Evolutionary conservation across 176 grass and related monocot genomes (phyloP).

Genomic region (Rhynchospora tenuis): DNA sequence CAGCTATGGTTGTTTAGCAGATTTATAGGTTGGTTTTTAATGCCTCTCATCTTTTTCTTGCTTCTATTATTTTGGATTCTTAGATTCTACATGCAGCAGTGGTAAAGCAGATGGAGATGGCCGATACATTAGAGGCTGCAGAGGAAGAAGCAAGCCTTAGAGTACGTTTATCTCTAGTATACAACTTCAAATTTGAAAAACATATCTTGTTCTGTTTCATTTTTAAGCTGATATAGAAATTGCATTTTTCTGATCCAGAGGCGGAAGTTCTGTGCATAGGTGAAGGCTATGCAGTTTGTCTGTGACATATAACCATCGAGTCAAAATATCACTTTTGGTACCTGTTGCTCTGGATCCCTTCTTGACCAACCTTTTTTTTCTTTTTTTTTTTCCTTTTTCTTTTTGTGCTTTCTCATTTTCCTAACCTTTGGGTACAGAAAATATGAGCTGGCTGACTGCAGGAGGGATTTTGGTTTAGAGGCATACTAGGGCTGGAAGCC

Average conservation of each 20-base stretch:
- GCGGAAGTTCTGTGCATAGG: slow-evolving; percentile 69
- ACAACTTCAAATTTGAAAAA: neutral
- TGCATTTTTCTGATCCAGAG: slow-evolving; percentile 34
- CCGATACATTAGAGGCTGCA: slow-evolving; percentile 64
- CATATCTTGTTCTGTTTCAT: neutral
- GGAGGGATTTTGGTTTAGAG: slow-evolving; percentile 10
- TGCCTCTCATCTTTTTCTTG: neutral
- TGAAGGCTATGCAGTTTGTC: neutral
- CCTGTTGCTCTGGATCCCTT: neutral
- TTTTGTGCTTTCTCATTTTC: slow-evolving; percentile 2
- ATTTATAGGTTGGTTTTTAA: neutral
- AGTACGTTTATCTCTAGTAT: slow-evolving; percentile 27
- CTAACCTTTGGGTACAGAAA: slow-evolving; percentile 4
- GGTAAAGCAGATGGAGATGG: slow-evolving; percentile 50
- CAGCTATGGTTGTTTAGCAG: neutral
- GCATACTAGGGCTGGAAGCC: neutral
- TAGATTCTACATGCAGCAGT: slow-evolving; percentile 49
- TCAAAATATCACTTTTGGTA: neutral
- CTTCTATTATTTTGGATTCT: neutral
- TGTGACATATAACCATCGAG: neutral
- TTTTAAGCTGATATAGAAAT: neutral
- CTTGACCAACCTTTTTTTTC: neutral
- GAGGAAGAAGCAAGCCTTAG: slow-evolving; percentile 52
- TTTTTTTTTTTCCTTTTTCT: neutral
- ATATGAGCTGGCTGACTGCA: neutral